Evolutionary conservation across 192 early-diverging fungal genomes (phyloP), one percentile per base, ranked within the genome.

Genomic region (Coemansia erecta): DNA sequence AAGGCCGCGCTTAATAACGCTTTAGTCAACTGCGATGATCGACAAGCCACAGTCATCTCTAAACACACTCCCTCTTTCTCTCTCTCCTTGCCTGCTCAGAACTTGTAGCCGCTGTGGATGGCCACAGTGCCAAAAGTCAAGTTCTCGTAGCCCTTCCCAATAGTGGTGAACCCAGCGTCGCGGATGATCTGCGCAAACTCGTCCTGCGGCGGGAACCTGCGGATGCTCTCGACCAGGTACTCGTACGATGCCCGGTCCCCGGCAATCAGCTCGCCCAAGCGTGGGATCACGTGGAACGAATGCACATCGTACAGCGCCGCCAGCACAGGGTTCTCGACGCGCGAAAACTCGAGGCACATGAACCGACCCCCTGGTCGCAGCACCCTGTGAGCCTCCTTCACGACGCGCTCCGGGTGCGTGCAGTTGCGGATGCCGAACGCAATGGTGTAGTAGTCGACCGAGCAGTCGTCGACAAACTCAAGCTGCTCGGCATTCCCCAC

Each of bases 391-490:
- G 97, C 97, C 74, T 99, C 92, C 50, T 68, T 69, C 26, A 99
- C 77, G 2, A 94, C 97, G 11, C 73, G 81, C 59, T 97, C 93
- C 19, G 94, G 82, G 58, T 95, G 90, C 2, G 97, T 98, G 77
- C 92, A 94, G 76, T 99, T 99, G 61, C 95, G 86, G 63, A 99
- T 99, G 18, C 97, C 97, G 80, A 98, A 98, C 21, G 97, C 94
- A 56, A 99, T 99, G 3, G 95, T 93, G 68, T 96, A 99, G 1
- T 87, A 89, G 68, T 99, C 97, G 47, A 93, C 85, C 12, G 88
- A 87, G 26, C 86, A 82, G 65, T 88, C 85, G 6, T 86, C 80
- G 42, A 98, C 85, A 26, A 82, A 71, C 15, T 75, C 84, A 47
- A 98, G 77, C 26, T 88, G 70, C 73, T 98, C 94, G 12, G 96